A percentile compares a stretch with the other conserved stretches of the same genome.
phyloP scores from a whole-genome alignment of 225 moss, liverwort and hornwort genomes.

The Polytrichum commune region DNA sequence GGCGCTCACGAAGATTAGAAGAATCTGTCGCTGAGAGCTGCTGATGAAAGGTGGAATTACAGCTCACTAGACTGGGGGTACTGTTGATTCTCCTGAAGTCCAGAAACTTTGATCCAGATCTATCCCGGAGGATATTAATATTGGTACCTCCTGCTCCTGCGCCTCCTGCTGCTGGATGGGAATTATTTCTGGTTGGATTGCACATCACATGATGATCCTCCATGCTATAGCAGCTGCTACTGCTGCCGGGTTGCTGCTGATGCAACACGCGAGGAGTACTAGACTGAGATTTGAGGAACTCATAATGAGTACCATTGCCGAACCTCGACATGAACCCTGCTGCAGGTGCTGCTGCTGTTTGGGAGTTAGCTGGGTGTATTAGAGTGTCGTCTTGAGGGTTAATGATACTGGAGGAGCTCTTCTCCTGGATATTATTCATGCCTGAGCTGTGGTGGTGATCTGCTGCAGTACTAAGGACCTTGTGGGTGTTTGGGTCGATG shows the following conservation, averaged over 20 bases:
- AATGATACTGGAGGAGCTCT: slow-evolving; percentile 28
- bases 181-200: slow-evolving; percentile 52
- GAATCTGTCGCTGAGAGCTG: slow-evolving; percentile 24
- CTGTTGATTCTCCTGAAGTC: slow-evolving; percentile 27
- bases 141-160: slow-evolving; percentile 3
- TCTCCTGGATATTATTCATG: slow-evolving; percentile 9
- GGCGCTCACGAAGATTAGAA: slow-evolving; percentile 48
- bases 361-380: too few relatives aligned
- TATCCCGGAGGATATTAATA: slow-evolving; percentile 5
- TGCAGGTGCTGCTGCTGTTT: too few relatives aligned
- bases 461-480: slow-evolving; percentile 17
- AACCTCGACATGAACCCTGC: too few relatives aligned
- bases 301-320: not conserved
- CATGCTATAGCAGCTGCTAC: slow-evolving; percentile 24
- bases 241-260: too few relatives aligned
- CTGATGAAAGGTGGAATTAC: slow-evolving; percentile 12
- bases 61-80: slow-evolving; percentile 15
- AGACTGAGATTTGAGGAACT: slow-evolving; percentile 27
- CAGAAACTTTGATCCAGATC: slow-evolving; percentile 16
- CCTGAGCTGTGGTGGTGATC: slow-evolving; percentile 13
- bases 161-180: slow-evolving; percentile 16
- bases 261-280: slow-evolving; percentile 50
- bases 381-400: slow-evolving; percentile 15
- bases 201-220: slow-evolving; percentile 45
- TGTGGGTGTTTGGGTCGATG: slow-evolving; percentile 84